A percentile compares a stretch with the other conserved stretches of the same genome.
phyloP scores from a whole-genome alignment of 2,329 filamentous ascomycete species.

The Fusarium longipes region DNA sequence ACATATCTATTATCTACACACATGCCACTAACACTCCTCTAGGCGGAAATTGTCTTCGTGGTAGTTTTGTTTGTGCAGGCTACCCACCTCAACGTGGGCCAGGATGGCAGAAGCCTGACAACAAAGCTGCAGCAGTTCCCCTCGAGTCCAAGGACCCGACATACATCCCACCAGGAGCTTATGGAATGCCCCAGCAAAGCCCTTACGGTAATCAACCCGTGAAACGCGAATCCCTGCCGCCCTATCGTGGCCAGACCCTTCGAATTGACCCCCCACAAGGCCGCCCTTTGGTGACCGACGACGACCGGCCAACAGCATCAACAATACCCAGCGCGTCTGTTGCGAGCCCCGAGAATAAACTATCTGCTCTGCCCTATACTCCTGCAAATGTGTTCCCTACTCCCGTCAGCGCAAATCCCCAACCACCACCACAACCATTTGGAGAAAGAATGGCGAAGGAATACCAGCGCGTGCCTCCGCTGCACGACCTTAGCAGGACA shows the following conservation, averaged over 20 bases:
- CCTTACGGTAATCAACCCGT: slow-evolving; percentile 53
- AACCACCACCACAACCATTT: slow-evolving; percentile 56
- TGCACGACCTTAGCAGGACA: slow-evolving; percentile 68
- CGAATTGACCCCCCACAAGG: slow-evolving; percentile 73
- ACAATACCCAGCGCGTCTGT: slow-evolving; percentile 69
- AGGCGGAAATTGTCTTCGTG: slow-evolving; percentile 91
- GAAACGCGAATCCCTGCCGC: slow-evolving; percentile 68
- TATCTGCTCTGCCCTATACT: slow-evolving; percentile 68
- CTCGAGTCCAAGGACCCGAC: slow-evolving; percentile 84
- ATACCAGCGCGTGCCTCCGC: slow-evolving; percentile 69
- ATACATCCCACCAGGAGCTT: slow-evolving; percentile 70
- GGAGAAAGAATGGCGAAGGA: slow-evolving; percentile 65
- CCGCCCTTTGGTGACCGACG: slow-evolving; percentile 65
- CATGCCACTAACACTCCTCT: slow-evolving; percentile 27
- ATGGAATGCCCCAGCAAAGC: slow-evolving; percentile 67
- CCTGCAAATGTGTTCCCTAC: slow-evolving; percentile 69
- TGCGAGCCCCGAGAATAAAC: slow-evolving; percentile 69
- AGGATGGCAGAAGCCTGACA: slow-evolving; percentile 80
- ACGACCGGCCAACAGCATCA: slow-evolving; percentile 69
- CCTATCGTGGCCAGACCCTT: slow-evolving; percentile 70
- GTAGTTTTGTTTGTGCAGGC: slow-evolving; percentile 90
- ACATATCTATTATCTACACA: neutral
- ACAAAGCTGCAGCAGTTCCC: slow-evolving; percentile 74
- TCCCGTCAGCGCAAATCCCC: slow-evolving; percentile 68
- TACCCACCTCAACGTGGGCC: slow-evolving; percentile 84